Conservation (phyloP, 148 eudicot genomes). For the Camellia granthamiana region DNA sequence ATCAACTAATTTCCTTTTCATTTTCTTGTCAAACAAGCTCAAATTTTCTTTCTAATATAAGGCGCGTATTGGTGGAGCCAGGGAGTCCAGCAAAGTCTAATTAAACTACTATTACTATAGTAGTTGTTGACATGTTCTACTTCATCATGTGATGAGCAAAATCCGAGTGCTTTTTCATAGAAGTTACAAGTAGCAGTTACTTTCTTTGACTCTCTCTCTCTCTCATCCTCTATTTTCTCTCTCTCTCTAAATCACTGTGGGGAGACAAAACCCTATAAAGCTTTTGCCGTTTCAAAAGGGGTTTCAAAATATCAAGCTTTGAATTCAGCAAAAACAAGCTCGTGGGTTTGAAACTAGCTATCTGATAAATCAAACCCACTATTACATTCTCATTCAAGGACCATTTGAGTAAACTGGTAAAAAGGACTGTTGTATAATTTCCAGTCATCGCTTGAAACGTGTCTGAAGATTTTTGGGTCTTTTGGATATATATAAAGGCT, state of each 20-base stretch:
- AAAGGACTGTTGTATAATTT: constrained; percentile 1
- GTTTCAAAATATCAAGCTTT: constrained; percentile 5
- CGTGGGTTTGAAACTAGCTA: constrained; percentile 11
- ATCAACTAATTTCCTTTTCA: too few relatives aligned
- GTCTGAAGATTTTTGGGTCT: neutral
- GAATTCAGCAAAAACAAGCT: constrained; percentile 13
- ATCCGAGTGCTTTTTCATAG: too few relatives aligned
- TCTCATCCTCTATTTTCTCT: too few relatives aligned
- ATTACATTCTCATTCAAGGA: neutral
- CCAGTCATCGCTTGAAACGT: constrained; percentile 19
- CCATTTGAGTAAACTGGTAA: neutral
- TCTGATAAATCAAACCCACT: neutral
- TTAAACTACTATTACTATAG: too few relatives aligned
- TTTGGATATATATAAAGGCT: neutral
- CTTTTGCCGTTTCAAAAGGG: neutral
- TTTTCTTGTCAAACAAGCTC: too few relatives aligned
- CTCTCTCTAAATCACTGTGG: neutral
- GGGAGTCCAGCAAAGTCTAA: too few relatives aligned
- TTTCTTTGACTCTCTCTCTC: constrained; percentile 18
- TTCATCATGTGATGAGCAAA: too few relatives aligned
- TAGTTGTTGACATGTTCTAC: too few relatives aligned
- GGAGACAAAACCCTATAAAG: neutral
- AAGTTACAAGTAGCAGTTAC: neutral
- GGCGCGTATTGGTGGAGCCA: too few relatives aligned
- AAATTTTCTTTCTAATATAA: too few relatives aligned